Evolutionary conservation across 805 yeast genomes (phyloP), one percentile per base, ranked within the genome.

Genomic region (Sugiyamaella valdiviana): DNA sequence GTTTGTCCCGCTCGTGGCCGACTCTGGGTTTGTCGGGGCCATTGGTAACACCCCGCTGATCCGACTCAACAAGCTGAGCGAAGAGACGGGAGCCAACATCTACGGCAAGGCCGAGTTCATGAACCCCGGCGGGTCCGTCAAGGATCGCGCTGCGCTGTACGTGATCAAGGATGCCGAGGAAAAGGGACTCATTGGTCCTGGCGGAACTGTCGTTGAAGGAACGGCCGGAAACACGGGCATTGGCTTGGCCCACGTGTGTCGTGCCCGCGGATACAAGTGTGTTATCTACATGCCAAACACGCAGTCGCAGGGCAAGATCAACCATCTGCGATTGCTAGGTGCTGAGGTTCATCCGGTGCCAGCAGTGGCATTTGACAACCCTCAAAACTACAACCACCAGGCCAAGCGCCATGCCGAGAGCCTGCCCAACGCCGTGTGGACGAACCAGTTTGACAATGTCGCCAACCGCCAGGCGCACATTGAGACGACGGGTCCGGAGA

Each of bases 211-310:
- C 24, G 90, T 88, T 15, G 96, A 88, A 66, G 95, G 95, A 6
- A 87, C 96, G 10, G 96, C 96, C 2, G 96, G 96, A 26, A 88
- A 88, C 68, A 88, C 96, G n/a, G 96, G 96, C 15, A 88, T 88
- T 57, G 96, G 96, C 1, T 70, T 88, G 48, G 96, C 95, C 5
- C 83, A 79, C 56, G 65, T 71, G 40, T 85, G 95, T 63, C 73
- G 95, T 32, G 77, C 90, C 42, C 78, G 82, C 57, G 95, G 95
- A 24, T 88, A 88, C 72, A 78, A 83, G 49, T 80, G 93, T 64
- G 80, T 88, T 44, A 84, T 88, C 50, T 88, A 86, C 71, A 87
- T 88, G 89, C 96, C 96, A 50, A 79, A 88, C 66, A 86, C 95
- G 1, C 95, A 87, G 65, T 78, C 93, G 5, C 85, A 84, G 55